Evolutionary conservation across 2,329 filamentous ascomycete genomes (phyloP), one percentile per base, ranked within the genome.

Genomic region (Xylaria sp.): DNA sequence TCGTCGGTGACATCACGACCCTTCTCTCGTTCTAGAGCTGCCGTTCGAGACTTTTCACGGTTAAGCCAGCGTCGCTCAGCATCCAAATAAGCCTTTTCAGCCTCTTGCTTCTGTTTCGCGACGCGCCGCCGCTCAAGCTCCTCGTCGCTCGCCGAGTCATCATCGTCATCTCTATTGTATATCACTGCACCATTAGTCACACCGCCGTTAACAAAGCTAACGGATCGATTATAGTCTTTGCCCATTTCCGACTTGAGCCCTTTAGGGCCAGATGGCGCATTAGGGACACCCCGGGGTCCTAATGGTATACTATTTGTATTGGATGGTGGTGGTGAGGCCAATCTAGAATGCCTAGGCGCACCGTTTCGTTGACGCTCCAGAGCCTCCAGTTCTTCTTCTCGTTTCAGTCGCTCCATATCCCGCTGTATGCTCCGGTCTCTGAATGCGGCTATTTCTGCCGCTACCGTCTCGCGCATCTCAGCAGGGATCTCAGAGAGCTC

Each of bases 391-490:
- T 98, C 94, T 75, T 99, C 95, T 76, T 99, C 95, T 46, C 90
- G 84, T 72, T 89, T 89, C 37, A 97, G 79, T 3, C 95, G 90
- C 76, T 99, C 95, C 73, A 96, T 80, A 73, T 99, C 95, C 40
- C 94, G 86, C 64, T 91, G 88, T 63, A 89, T 97, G 70, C 94
- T 97, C 19, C 94, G 86, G 69, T 99, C 95, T 67, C 95, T 86
- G 81, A 99, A 99, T 0, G 94, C 92, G 0, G 92, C 89, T 71
- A 99, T 99, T 75, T 99, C 96, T 60, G 90, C 90, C 0, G 95
- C 92, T 15, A 99, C 95, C 0, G 92, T 94, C 74, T 96, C 95
- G 23, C 95, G 89, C 92, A 97, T 96, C 74, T 98, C 95, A 0
- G 92, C 90, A 0, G 95, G 95, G 50, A 99, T 97, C 72, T 99